Evolutionary conservation across 225 moss, liverwort and hornwort genomes (phyloP).

Genomic region (Lunularia cruciata): DNA sequence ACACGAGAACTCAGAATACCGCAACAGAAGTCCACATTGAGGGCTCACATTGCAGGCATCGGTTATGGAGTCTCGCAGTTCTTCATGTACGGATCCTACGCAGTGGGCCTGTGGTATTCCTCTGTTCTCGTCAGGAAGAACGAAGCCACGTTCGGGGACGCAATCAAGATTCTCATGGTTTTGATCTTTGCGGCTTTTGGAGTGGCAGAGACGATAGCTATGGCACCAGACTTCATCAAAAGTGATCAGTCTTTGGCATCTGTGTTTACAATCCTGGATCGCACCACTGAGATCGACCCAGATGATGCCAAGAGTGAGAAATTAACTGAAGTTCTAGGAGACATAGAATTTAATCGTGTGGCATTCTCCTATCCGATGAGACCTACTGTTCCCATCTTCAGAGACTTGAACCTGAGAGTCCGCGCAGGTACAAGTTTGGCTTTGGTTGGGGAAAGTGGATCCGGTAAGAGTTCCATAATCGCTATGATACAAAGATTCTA

Average conservation of each 20-base stretch:
- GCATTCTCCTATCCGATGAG: slow-evolving; percentile 49
- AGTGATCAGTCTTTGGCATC: slow-evolving; percentile 39
- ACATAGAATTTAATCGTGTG: slow-evolving; percentile 46
- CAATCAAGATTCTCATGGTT: slow-evolving; percentile 54
- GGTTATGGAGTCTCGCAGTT: slow-evolving; percentile 47
- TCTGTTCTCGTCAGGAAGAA: slow-evolving; percentile 42
- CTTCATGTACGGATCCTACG: slow-evolving; percentile 57
- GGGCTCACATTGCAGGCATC: slow-evolving; percentile 31
- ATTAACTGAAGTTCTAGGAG: slow-evolving; percentile 33
- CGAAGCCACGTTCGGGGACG: slow-evolving; percentile 43
- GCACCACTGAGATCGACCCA: slow-evolving; percentile 45
- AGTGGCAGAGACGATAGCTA: slow-evolving; percentile 55
- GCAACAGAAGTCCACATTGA: slow-evolving; percentile 42
- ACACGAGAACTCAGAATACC: slow-evolving; percentile 51
- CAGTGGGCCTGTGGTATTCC: slow-evolving; percentile 52
- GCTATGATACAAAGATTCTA: slow-evolving; percentile 46
- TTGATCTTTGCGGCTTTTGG: slow-evolving; percentile 56
- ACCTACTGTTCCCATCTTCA: slow-evolving; percentile 41
- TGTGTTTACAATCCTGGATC: slow-evolving; percentile 45
- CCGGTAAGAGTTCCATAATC: slow-evolving; percentile 47
- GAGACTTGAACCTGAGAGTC: slow-evolving; percentile 42
- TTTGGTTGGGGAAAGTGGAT: slow-evolving; percentile 49
- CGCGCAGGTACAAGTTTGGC: slow-evolving; percentile 46
- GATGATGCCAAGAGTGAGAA: slow-evolving; percentile 43
- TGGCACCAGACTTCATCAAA: slow-evolving; percentile 55